Percentiles rank a stretch among this genome's conserved stretches.
These are phyloP conservation scores for Noccaea caerulescens DNA, from an alignment of 345 rosid species.

Conservation along the genomic window DNA sequence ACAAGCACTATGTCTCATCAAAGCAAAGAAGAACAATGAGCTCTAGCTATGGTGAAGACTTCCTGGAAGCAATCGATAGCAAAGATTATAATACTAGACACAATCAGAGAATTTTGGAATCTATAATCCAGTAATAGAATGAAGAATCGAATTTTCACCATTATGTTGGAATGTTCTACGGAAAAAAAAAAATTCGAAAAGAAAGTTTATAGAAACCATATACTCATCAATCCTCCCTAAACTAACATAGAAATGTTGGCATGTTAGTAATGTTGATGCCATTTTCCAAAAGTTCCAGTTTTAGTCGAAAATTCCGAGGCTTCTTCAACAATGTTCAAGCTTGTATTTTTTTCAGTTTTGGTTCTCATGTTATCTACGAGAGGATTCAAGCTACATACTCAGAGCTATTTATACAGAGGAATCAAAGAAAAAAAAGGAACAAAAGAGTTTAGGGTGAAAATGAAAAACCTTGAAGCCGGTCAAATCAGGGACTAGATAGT, in stretches of 20 bases:
- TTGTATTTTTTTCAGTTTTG: too few relatives aligned
- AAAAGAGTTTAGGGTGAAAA: too few relatives aligned
- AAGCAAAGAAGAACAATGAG: constrained; percentile 3
- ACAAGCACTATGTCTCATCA: neutral
- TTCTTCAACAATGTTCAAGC: constrained; percentile 13
- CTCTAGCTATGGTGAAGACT: neutral
- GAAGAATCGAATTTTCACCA: neutral
- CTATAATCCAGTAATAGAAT: neutral
- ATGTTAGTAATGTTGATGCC: too few relatives aligned
- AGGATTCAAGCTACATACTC: too few relatives aligned
- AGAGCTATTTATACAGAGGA: too few relatives aligned
- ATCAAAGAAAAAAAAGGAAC: too few relatives aligned
- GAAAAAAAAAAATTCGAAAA: neutral
- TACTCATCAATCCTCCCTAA: neutral
- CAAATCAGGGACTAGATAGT: too few relatives aligned
- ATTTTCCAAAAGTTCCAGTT: neutral
- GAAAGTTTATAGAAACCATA: neutral
- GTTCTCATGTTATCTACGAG: too few relatives aligned
- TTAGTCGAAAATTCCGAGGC: neutral
- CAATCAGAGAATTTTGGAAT: neutral
- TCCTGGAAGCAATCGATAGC: too few relatives aligned
- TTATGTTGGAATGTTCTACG: neutral
- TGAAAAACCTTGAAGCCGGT: too few relatives aligned
- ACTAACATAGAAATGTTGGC: neutral
- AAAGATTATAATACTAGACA: too few relatives aligned